Conservation (phyloP, 108 stramenopile species). For the Cyclostephanos tholiformis region DNA sequence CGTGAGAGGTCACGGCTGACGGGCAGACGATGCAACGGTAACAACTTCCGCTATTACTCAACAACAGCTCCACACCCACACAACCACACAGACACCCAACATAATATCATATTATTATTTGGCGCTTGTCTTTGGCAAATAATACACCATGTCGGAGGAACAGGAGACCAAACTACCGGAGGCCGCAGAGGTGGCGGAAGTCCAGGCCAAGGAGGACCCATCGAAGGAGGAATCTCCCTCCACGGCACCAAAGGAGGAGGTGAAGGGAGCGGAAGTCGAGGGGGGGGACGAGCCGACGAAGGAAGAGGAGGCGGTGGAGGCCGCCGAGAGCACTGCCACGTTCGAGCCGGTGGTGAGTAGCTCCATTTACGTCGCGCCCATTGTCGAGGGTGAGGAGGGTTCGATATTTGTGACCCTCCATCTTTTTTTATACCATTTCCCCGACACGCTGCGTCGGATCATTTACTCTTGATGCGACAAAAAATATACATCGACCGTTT, state of each 20-base stretch:
- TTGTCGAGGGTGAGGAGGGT: no score
- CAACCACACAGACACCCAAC: not conserved
- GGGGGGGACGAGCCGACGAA: constrained; percentile 27
- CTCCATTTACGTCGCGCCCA: no score
- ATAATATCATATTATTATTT: no score
- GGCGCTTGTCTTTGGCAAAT: no score
- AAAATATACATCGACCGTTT: no score
- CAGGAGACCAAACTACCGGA: constrained; percentile 18
- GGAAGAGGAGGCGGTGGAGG: constrained; percentile 57
- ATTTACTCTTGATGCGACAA: no score
- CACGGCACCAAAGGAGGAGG: not conserved
- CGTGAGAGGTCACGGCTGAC: no score
- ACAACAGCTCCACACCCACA: not conserved
- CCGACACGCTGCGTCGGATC: no score
- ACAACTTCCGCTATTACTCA: no score
- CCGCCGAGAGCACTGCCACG: constrained; percentile 89
- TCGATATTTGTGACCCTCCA: no score
- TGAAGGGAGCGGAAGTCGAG: not conserved
- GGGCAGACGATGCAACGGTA: no score
- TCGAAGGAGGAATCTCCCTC: not conserved
- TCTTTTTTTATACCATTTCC: no score
- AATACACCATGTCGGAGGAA: constrained; percentile 41
- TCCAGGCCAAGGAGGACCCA: not conserved
- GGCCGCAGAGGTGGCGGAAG: constrained; percentile 21
- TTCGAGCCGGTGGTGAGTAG: constrained; percentile 89